Base-by-base conservation (phyloP, 495 filamentous ascomycete genomes). In the Geopyxis carbonaria region DNA sequence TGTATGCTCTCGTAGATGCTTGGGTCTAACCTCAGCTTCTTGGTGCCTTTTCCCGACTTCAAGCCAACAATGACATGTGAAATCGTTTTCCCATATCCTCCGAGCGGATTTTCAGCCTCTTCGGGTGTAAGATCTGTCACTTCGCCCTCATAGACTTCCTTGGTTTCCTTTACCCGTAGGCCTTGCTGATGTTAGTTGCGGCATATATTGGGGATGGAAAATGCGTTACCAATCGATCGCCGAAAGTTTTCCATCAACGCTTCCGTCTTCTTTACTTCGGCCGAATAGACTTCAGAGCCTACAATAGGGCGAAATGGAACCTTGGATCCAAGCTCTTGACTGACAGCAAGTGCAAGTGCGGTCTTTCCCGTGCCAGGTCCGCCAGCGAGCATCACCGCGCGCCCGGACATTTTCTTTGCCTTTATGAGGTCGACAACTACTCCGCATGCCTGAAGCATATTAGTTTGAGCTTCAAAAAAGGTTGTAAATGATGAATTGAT, bases 261-360 rank as follows among this genome's bases (percentile, higher is more conserved):
- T 59, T 99, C 89, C 6, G 89, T 95, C 64, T 95, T 99, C 39
- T 81, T 91, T 85, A 99, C 95, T 57, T 95, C 91, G 49, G 94
- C 70, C 3, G 85, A 93, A 66, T 93, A 99, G 40, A 95, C 93
- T 58, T 99, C 89, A 31, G 84, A 92, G 1, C 83, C 78, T 32
- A 91, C 81, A 27, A 94, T 75, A 63, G 86, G 86, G 8, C 87
- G 94, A 59, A 99, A 99, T 18, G 89, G 89, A 3, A 92, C 83
- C 60, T 99, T 89, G 1, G 80, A 55, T 21, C 89, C 89, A 22
- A 99, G 69, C 11, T 85, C 87, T 51, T 95, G 89, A 14, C 87
- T 78, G 87, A 99, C 94, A 27, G 85, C 89, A 80, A 95, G 94
- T 21, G 91, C 89, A 52, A 99, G 91, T 23, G 89, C 89, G 1